phyloP scores from a whole-genome alignment of 139 green algal genomes.

The Asterochloris erici region DNA sequence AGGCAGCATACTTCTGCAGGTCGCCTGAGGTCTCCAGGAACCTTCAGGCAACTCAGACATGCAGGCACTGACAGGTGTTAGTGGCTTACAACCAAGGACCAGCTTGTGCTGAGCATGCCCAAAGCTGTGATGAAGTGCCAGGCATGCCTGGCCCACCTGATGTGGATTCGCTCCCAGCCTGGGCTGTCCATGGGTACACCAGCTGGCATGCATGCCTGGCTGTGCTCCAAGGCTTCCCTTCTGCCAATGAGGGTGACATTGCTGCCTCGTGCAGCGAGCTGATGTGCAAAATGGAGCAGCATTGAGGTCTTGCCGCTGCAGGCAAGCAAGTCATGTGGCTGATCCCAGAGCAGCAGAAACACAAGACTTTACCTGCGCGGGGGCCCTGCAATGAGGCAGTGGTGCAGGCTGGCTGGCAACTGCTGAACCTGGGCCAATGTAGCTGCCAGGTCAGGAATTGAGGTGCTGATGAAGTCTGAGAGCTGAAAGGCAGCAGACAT shows the following conservation, averaged over 20 bases:
- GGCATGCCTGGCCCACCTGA: not conserved
- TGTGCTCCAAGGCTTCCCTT: not conserved
- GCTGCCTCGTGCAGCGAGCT: not conserved
- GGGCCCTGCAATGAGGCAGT: slow-evolving; percentile 5
- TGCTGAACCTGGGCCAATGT: not conserved
- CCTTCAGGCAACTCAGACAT: not conserved
- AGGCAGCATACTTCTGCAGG: slow-evolving; percentile 20
- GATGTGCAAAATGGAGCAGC: slow-evolving; percentile 17
- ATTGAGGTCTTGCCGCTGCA: slow-evolving; percentile 22
- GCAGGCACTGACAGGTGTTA: not conserved
- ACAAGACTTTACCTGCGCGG: not conserved
- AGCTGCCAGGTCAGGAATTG: not conserved
- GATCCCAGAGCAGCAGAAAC: not conserved
- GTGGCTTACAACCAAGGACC: not conserved
- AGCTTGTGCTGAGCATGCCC: too few species aligned
- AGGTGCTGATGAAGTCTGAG: not conserved
- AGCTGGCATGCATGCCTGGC: not conserved
- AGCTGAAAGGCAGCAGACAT: too few species aligned
- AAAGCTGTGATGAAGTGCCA: too few species aligned
- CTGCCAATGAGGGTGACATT: not conserved
- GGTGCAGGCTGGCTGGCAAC: slow-evolving; percentile 2
- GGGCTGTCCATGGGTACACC: not conserved
- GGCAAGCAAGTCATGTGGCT: not conserved
- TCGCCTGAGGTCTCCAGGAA: slow-evolving; percentile 8
- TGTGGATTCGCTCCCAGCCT: not conserved